Percentiles rank a stretch among this genome's conserved stretches.
phyloP scores from a whole-genome alignment of 768 basidiomycete genomes.

The Leccinum olivaceopallidum region DNA sequence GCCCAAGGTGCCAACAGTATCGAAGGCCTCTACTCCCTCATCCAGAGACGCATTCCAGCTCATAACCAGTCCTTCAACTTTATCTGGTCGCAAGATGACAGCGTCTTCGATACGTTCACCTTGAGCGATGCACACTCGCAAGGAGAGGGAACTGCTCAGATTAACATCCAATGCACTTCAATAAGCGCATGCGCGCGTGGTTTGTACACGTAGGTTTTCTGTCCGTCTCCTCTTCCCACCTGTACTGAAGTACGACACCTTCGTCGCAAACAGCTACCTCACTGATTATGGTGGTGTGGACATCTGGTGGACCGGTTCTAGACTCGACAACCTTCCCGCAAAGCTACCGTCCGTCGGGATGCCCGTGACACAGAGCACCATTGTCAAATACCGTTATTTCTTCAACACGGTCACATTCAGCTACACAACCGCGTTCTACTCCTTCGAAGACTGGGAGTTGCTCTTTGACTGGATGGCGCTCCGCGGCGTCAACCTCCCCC shows the following conservation, averaged over 20 bases:
- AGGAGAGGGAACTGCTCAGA: conserved; percentile 10
- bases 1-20: not conserved
- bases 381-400: conserved; percentile 42
- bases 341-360: conserved; percentile 33
- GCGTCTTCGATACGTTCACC: not conserved
- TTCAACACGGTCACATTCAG: not conserved
- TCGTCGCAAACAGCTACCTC: conserved; percentile 30
- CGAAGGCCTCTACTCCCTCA: not conserved
- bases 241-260: not conserved
- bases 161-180: conserved; percentile 37
- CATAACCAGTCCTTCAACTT: not conserved
- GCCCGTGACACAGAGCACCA: conserved; percentile 32
- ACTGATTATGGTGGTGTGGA: conserved; percentile 39
- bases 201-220: not conserved
- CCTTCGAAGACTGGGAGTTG: conserved; percentile 40
- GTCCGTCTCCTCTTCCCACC: not conserved
- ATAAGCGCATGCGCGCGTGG: conserved; percentile 26
- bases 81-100: not conserved
- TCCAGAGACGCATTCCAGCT: not conserved
- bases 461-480: conserved; percentile 45
- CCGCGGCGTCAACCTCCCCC: conserved; percentile 41
- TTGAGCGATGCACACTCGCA: conserved; percentile 12
- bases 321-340: conserved; percentile 33
- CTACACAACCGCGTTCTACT: conserved; percentile 32
- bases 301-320: conserved; percentile 46